phyloP scores from a whole-genome alignment of 805 yeast species.

The Metschnikowia bowlesiae region DNA sequence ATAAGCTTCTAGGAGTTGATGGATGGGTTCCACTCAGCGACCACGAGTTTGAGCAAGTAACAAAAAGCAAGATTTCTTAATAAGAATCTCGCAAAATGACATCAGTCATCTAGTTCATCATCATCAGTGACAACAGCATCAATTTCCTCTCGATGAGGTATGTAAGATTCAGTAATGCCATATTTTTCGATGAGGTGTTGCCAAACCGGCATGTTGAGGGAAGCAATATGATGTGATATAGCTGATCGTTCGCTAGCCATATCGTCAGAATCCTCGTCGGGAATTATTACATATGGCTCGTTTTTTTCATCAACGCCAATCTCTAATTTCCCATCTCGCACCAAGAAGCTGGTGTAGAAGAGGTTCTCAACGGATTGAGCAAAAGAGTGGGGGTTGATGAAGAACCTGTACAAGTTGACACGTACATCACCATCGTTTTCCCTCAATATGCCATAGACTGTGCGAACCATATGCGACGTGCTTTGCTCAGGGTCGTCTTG shows the following conservation, averaged over 20 bases:
- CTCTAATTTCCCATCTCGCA: conserved; percentile 63
- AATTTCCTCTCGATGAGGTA: conserved; percentile 37
- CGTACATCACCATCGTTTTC: conserved; percentile 25
- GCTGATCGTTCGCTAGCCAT: not conserved
- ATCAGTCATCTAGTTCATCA: not conserved
- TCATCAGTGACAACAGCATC: conserved; percentile 11
- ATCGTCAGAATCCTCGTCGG: conserved; percentile 20
- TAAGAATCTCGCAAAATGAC: not conserved
- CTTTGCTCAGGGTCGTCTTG: conserved; percentile 49
- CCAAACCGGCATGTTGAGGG: conserved; percentile 69
- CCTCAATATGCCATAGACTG: conserved; percentile 42
- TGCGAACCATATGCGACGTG: conserved; percentile 61
- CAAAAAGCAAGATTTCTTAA: not conserved
- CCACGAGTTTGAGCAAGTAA: conserved; percentile 6
- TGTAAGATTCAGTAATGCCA: conserved; percentile 51
- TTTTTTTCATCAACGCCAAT: conserved; percentile 47
- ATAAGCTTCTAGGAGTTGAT: conserved; percentile 43
- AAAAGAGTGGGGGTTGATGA: conserved; percentile 73
- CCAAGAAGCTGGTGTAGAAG: conserved; percentile 75
- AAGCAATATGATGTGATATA: conserved; percentile 60
- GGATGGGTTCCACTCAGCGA: conserved; percentile 42
- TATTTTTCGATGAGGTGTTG: conserved; percentile 46
- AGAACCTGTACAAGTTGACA: conserved; percentile 59
- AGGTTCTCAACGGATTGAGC: conserved; percentile 79
- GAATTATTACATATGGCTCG: conserved; percentile 39